Percentiles rank a stretch among this genome's conserved stretches.
Evolutionary conservation across 1,139 yeast species (phyloP).

Genomic region (Kluyveromyces marxianus): DNA sequence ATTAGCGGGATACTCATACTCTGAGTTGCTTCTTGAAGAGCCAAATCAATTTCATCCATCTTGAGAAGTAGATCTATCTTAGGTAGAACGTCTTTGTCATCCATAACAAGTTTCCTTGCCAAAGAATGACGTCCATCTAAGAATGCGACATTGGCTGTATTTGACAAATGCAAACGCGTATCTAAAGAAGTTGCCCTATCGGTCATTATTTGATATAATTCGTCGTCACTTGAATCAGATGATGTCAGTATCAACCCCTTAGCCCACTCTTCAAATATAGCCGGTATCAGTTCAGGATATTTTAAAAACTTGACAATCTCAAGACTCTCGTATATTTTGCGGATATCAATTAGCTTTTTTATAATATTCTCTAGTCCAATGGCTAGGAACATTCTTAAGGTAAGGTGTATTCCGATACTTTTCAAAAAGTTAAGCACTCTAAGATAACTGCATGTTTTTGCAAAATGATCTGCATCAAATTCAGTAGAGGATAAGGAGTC

Average conservation of each 20-base stretch:
- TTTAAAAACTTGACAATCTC: constrained; percentile 48
- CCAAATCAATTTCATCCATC: constrained; percentile 67
- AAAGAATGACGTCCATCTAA: constrained; percentile 74
- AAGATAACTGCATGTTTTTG: constrained; percentile 50
- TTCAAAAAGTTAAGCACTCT: constrained; percentile 46
- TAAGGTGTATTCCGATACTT: constrained; percentile 63
- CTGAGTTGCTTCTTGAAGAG: constrained; percentile 61
- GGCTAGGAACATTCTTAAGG: constrained; percentile 44
- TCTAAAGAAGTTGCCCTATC: constrained; percentile 28
- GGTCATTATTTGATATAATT: constrained; percentile 47
- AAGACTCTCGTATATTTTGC: constrained; percentile 56
- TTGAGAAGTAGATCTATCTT: constrained; percentile 59
- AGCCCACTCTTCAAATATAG: constrained; percentile 76
- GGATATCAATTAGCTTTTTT: constrained; percentile 50
- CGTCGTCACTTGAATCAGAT: constrained; percentile 48
- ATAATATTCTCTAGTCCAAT: constrained; percentile 52
- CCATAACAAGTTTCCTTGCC: constrained; percentile 55
- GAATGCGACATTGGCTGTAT: constrained; percentile 62
- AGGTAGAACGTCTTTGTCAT: constrained; percentile 59
- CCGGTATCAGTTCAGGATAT: constrained; percentile 9
- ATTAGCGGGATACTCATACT: constrained; percentile 61
- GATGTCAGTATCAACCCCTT: constrained; percentile 57
- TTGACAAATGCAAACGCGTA: constrained; percentile 46
- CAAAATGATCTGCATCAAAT: constrained; percentile 35
- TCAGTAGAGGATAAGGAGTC: constrained; percentile 37